A percentile compares a stretch with the other conserved stretches of the same genome.
Evolutionary conservation across 306 rosid species (phyloP).

Genomic region (Sicyos baderoa): DNA sequence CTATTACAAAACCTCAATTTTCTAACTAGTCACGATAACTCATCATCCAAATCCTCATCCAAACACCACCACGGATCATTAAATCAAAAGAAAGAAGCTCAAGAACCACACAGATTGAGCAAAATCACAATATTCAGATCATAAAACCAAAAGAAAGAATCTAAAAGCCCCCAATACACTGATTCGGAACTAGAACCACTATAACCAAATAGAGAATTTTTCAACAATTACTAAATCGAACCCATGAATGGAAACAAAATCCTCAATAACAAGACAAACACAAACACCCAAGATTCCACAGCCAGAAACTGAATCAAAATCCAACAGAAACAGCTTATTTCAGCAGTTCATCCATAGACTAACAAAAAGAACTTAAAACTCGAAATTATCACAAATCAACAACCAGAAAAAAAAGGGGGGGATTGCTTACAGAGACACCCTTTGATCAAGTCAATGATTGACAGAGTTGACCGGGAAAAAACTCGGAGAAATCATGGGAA

Average conservation of each 20-base stretch:
- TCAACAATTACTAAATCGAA: neutral
- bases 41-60: no score
- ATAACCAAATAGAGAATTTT: neutral
- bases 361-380: neutral
- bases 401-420: neutral
- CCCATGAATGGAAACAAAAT: neutral
- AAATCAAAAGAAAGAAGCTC: neutral
- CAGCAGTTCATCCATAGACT: conserved; percentile 1
- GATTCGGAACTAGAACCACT: neutral
- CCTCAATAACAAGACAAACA: no score
- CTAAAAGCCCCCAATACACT: neutral
- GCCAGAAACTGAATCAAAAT: neutral
- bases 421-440: neutral
- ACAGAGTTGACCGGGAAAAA: conserved; percentile 3
- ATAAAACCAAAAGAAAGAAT: neutral
- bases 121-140: neutral
- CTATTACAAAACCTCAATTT: no score
- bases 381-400: neutral
- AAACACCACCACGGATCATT: no score
- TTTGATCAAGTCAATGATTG: conserved; percentile 8
- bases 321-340: neutral
- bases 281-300: no score
- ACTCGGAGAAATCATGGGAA: neutral
- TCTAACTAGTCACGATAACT: no score
- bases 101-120: neutral